Evolutionary conservation across 1,284 basidiomycete species (phyloP), one percentile per base, ranked within the genome.

Genomic region (Moesziomyces globuligerus): DNA sequence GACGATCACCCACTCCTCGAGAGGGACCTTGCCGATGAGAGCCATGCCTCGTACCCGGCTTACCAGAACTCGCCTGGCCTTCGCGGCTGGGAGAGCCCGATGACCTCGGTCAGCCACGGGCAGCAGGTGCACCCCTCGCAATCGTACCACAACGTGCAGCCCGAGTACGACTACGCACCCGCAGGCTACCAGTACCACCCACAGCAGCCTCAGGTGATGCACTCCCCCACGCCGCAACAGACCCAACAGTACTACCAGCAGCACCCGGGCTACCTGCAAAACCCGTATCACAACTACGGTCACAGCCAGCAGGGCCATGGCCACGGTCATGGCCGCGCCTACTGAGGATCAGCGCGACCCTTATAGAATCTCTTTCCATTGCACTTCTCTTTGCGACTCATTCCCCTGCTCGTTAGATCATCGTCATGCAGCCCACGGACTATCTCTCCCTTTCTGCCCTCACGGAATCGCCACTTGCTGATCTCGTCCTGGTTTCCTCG

Each of bases 1-100:
- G 67, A 70, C 24, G 48, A 64, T 25, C 67, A 48, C 18, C 59
- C 67, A 7, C 25, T 70, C 42, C 56, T 70, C 20, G 50, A 50
- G 3, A 46, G 52, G 28, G 48, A 64, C 18, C 10, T 3, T 18
- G 34, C 42, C 1, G 54, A 70, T 6, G 67, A 70, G 4, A 51
- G 49, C 21, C 26, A 38, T 11, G 34, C 39, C 26, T 58, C 59
- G 7, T 69, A 59, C 20, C 48, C 67, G 23, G 47, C 50, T 26
- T 70, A 64, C 49, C 32, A 60, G 26, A 36, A 39, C 28, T 59
- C 67, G 28, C 67, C 67, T 13, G 55, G 38, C 18, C 18, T 49
- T 10, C 44, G 42, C 34, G 56, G 48, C n/a, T 59, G 51, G 55
- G 67, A 70, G 5, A 64, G 55, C 23, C 67, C 67, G 13, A 60